Conservation (phyloP, 768 basidiomycete genomes). For the Trametes cinnabarina region DNA sequence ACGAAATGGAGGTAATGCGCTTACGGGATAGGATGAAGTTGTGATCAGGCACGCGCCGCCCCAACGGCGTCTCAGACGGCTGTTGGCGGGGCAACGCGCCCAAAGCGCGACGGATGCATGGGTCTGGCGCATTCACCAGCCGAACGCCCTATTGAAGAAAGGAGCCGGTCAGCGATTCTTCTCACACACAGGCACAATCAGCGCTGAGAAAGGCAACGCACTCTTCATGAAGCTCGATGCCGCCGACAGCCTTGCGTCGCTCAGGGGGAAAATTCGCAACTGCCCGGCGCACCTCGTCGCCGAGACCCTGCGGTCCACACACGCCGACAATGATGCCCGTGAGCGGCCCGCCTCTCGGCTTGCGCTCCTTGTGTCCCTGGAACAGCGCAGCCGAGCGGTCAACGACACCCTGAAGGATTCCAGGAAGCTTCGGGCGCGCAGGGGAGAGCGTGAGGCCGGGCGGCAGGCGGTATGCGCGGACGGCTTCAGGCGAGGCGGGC, state of each 20-base stretch:
- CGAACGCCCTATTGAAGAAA: slow-evolving; percentile 16
- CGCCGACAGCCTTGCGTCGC: slow-evolving; percentile 36
- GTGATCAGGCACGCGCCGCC: not conserved
- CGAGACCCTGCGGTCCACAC: slow-evolving; percentile 41
- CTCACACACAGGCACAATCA: not conserved
- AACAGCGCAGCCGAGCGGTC: slow-evolving; percentile 23
- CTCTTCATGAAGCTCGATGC: slow-evolving; percentile 43
- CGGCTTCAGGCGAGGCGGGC: slow-evolving; percentile 21
- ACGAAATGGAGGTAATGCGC: not conserved
- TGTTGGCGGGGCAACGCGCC: not conserved
- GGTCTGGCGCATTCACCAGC: slow-evolving; percentile 6
- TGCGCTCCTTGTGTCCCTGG: slow-evolving; percentile 17
- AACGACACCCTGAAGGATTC: slow-evolving; percentile 24
- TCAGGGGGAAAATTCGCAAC: slow-evolving; percentile 36
- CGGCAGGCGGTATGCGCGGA: slow-evolving; percentile 27
- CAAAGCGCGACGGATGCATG: not conserved
- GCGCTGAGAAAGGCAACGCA: slow-evolving; percentile 24
- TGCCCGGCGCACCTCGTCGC: slow-evolving; percentile 36
- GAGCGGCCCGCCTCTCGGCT: slow-evolving; percentile 8
- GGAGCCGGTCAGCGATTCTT: not conserved
- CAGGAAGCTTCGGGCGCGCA: slow-evolving; percentile 29
- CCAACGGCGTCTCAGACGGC: slow-evolving; percentile 23
- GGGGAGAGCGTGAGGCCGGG: slow-evolving; percentile 30
- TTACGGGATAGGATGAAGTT: not conserved
- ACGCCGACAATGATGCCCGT: slow-evolving; percentile 42